These are phyloP conservation scores for Aphanomyces stellatus DNA, from an alignment of 352 stramenopile genomes.

Conservation along the genomic window DNA sequence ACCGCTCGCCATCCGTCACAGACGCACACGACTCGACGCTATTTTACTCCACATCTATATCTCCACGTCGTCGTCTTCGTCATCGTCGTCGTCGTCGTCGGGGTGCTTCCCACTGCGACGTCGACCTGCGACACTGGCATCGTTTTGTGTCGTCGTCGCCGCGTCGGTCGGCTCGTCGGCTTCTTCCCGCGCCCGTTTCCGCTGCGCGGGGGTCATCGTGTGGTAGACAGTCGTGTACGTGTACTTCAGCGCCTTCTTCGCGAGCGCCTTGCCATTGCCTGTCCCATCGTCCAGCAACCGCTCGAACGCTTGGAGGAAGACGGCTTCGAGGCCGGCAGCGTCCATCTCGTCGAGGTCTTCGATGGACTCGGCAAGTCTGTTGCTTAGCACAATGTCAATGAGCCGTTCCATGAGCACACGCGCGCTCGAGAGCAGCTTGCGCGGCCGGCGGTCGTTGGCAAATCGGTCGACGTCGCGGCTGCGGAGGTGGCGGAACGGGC, in stretches of 20 bases:
- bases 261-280: neutral
- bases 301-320: neutral
- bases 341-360: neutral
- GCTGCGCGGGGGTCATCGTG: neutral
- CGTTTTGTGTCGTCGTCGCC: too few relatives aligned
- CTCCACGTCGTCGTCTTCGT: neutral
- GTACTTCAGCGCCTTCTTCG: neutral
- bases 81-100: neutral
- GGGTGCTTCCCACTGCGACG: neutral
- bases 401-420: neutral
- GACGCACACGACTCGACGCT: too few relatives aligned
- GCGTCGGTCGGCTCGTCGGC: too few relatives aligned
- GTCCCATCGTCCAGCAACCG: neutral
- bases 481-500: slow-evolving; percentile 1
- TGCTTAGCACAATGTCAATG: neutral
- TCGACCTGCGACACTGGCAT: too few relatives aligned
- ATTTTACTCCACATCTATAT: too few relatives aligned
- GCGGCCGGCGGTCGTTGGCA: neutral
- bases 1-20: too few relatives aligned
- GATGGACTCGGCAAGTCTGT: neutral
- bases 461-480: slow-evolving; percentile 10
- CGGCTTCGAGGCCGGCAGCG: neutral
- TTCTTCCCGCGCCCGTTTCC: neutral
- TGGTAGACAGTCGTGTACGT: neutral
- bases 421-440: neutral